These are phyloP conservation scores for Phytophthora idaei DNA, from an alignment of 352 stramenopile genomes.

Conservation along the genomic window DNA sequence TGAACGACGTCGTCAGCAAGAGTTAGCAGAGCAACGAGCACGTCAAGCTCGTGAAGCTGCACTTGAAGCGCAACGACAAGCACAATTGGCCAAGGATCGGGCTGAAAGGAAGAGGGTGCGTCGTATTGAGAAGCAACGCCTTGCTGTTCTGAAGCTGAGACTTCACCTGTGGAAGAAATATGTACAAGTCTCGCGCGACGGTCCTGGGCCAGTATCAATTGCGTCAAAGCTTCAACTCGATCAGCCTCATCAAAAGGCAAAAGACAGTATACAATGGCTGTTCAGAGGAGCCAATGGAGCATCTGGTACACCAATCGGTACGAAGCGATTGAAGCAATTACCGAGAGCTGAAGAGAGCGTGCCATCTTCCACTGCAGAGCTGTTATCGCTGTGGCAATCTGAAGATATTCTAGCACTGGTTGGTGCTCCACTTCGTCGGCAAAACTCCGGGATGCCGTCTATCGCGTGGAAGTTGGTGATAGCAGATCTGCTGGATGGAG, in stretches of 20 bases:
- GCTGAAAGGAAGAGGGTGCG: conserved; percentile 36
- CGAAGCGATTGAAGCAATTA: conserved; percentile 34
- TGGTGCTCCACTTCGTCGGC: conserved; percentile 28
- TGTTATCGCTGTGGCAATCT: conserved; percentile 32
- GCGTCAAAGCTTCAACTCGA: conserved; percentile 39
- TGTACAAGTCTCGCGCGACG: conserved; percentile 49
- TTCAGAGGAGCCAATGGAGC: conserved; percentile 31
- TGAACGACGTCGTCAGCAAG: conserved; percentile 51
- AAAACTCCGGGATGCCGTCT: conserved; percentile 20
- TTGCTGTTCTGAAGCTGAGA: conserved; percentile 59
- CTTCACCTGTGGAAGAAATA: conserved; percentile 76
- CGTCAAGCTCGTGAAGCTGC: conserved; percentile 47
- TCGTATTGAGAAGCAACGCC: conserved; percentile 50
- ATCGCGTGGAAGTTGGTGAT: conserved; percentile 76
- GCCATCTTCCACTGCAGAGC: conserved; percentile 21
- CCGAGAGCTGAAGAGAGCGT: conserved; percentile 6
- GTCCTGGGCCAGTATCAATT: conserved; percentile 46
- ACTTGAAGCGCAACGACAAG: conserved; percentile 55
- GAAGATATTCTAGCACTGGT: conserved; percentile 49
- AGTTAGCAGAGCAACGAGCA: conserved; percentile 47
- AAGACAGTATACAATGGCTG: conserved; percentile 52
- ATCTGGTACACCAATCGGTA: conserved; percentile 23
- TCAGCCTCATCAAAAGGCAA: conserved; percentile 47
- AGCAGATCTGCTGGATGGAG: conserved; percentile 66
- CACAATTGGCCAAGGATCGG: conserved; percentile 53